Conservation (phyloP, 345 rosid genomes). For the Linum lewisii region DNA sequence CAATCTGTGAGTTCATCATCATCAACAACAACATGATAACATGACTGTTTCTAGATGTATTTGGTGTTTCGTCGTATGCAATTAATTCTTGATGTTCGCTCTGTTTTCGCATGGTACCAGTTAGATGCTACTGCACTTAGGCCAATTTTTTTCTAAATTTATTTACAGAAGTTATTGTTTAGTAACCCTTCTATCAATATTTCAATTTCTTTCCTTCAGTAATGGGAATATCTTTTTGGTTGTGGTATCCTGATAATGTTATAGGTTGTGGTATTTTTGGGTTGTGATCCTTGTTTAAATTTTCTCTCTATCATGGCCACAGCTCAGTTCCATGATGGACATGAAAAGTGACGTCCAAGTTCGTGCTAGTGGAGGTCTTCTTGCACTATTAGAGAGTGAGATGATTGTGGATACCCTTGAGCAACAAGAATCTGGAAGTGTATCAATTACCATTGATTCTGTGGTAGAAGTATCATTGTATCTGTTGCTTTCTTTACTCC, state of each 20-base stretch:
- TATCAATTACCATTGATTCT: conserved; percentile 74
- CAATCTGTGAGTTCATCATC: neutral
- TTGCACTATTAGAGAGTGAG: conserved; percentile 91
- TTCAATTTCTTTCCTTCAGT: conserved; percentile 12
- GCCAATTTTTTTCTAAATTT: neutral
- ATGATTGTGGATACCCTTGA: conserved; percentile 75
- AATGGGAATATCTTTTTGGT: neutral
- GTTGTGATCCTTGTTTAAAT: neutral
- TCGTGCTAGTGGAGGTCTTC: conserved; percentile 93
- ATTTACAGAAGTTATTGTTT: neutral
- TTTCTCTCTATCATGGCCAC: neutral
- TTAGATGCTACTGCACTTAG: neutral
- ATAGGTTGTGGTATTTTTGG: too few species aligned
- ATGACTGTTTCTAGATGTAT: neutral
- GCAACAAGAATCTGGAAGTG: conserved; percentile 63
- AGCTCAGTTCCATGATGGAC: conserved; percentile 97
- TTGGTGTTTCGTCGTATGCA: neutral
- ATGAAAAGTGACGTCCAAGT: conserved; percentile 82
- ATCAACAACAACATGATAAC: neutral
- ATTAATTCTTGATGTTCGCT: neutral
- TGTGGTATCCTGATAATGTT: neutral
- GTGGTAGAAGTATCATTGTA: conserved; percentile 73
- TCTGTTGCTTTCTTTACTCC: conserved; percentile 19
- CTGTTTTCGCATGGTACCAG: neutral
- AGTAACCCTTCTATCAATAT: neutral